These are phyloP conservation scores for Ilex paraguariensis DNA, from an alignment of 305 asterid genomes.

Conservation along the genomic window DNA sequence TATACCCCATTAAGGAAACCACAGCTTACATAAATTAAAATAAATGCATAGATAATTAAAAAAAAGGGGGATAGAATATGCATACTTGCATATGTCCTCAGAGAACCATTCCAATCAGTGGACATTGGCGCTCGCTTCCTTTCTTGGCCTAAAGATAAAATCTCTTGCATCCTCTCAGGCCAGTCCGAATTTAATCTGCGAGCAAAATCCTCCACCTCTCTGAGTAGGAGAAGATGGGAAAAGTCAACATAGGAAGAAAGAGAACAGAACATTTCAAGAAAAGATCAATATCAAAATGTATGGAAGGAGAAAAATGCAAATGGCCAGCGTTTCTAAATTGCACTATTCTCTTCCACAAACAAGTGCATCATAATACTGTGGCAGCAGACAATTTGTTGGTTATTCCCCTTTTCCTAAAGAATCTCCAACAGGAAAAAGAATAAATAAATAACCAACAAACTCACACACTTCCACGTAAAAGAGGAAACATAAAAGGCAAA, in stretches of 20 bases:
- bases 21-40: not conserved
- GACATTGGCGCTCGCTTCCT: slow-evolving; percentile 50
- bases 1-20: no score
- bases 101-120: slow-evolving; percentile 63
- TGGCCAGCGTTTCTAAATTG: no score
- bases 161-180: slow-evolving; percentile 91
- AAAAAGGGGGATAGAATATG: slow-evolving; percentile 8
- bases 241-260: no score
- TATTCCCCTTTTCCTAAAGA: no score
- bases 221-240: slow-evolving; percentile 2
- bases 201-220: slow-evolving; percentile 98
- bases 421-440: no score
- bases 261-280: no score
- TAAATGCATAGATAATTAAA: not conserved
- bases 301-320: no score
- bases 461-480: not conserved
- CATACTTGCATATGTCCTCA: slow-evolving; percentile 59
- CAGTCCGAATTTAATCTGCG: slow-evolving; percentile 87
- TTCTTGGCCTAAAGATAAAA: slow-evolving; percentile 77
- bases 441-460: no score
- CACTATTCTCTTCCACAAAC: no score
- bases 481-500: not conserved
- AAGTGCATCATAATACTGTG: no score
- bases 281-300: no score
- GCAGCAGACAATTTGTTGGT: no score